phyloP scores from a whole-genome alignment of 768 basidiomycete genomes.

The Glaciozyma antarctica region DNA sequence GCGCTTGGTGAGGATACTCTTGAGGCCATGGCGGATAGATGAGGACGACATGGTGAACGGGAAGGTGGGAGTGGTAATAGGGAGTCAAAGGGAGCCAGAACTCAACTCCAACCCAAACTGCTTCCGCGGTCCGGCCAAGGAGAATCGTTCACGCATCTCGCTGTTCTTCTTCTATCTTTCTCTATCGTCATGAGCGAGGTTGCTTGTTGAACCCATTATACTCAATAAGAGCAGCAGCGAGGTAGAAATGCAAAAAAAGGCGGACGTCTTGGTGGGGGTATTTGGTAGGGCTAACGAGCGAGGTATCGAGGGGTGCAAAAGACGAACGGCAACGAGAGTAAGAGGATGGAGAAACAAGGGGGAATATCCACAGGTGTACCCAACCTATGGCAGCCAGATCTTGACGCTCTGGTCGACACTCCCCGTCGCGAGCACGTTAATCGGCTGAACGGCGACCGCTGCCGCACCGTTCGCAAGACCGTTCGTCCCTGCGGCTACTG shows the following conservation, averaged over 20 bases:
- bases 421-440: slow-evolving; percentile 48
- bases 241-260: no score
- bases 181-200: no score
- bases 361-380: not conserved
- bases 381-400: slow-evolving; percentile 17
- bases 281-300: not conserved
- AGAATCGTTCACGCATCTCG: no score
- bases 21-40: not conserved
- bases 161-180: no score
- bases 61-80: no score
- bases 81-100: no score
- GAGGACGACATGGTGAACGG: no score
- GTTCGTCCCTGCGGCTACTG: slow-evolving; percentile 14
- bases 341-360: not conserved
- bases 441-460: slow-evolving; percentile 35
- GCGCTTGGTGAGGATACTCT: not conserved
- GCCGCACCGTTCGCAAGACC: slow-evolving; percentile 5
- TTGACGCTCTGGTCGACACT: slow-evolving; percentile 43
- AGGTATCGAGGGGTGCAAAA: no score
- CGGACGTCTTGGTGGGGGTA: not conserved
- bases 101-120: no score
- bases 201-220: no score
- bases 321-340: not conserved
- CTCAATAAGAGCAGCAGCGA: no score
- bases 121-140: no score